Evolutionary conservation across 352 stramenopile genomes (phyloP), one percentile per base, ranked within the genome.

Genomic region (Pythium phragmiticola): DNA sequence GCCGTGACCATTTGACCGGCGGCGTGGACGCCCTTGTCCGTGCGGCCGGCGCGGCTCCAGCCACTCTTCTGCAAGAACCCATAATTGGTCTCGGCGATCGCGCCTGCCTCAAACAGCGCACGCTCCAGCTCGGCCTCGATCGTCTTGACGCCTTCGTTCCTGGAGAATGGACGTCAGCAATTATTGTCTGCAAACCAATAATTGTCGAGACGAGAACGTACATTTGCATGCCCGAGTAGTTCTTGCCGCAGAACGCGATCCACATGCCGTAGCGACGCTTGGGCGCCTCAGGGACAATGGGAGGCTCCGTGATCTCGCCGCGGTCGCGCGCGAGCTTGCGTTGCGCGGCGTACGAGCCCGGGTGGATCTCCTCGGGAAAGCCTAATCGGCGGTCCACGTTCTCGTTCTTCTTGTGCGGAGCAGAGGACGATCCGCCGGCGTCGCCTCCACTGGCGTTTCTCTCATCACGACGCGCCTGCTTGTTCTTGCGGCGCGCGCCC

Each of bases 141-240:
- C 21, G 91, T 97, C 62, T 87, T 76, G 23, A 96, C 87, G 58
- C 84, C 84, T 58, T 92, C 77, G 51, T 97, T 97, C 74, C 85
- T 92, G 60, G 3, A 28, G 1, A 17, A n/a, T 7, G 23, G 58
- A 5, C 3, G 19, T 36, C 53, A 50, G 34, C 43, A 34, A 56
- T 21, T 23, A 60, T 45, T 19, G 21, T 28, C 39, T 3, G 13
- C 13, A 51, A 21, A 46, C 39, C 12, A 46, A n/a, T 46, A 5
- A 45, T 21, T 37, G 13, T 47, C 26, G n/a, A 2, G 11, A 14
- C 19, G n/a, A 26, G 7, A 45, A 70, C 72, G 37, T 71, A 91
- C 85, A 95, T 90, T 68, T 97, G 89, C 84, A 95, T 93, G 26
- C 89, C 89, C 53, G 85, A 92, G 73, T 96, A 96, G 36, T 91